Evolutionary conservation across 192 early-diverging fungal species (phyloP), one percentile per base, ranked within the genome.

Genomic region (Allomyces macrogynus): DNA sequence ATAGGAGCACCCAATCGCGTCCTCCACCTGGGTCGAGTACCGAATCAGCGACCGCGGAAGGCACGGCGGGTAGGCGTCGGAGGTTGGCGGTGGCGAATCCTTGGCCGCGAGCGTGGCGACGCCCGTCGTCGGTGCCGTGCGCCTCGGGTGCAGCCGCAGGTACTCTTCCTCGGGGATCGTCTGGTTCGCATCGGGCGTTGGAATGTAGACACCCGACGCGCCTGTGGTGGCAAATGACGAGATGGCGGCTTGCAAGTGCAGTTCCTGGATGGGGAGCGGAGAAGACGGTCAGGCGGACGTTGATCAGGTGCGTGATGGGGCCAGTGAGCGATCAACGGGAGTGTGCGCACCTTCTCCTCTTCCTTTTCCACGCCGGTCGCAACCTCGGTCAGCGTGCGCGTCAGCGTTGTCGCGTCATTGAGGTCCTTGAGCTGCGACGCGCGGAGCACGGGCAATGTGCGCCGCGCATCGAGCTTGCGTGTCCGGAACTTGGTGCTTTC

Each of bases 331-430:
- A n/a, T n/a, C n/a, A n/a, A n/a, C n/a, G n/a, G n/a, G 32, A 2
- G 32, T 3, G 32, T 7, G 32, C 83, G n/a, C n/a, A 87, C 89
- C 76, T 89, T 85, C 71, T 98, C 94, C 76, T 97, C 95, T 68
- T 94, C 95, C 73, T 98, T 95, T 69, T 96, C 93, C 7, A 98
- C 95, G 67, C 95, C 95, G 12, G 92, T 99, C 63, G 89, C 88
- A 54, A 89, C 82, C 66, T 81, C 73, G 24, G 83, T 77, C 12
- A 84, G 76, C 27, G 81, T 72, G 22, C 85, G 72, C 61, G 80
- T 86, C 63, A 84, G 79, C 62, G 81, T 79, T 20, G 78, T 70
- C 26, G 84, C 78, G 63, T 90, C 89, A 60, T 88, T 83, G 40
- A 94, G 77, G 74, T 94, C 92, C 27, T 81, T 83, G 23, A 91